Percentiles rank a stretch among this genome's conserved stretches.
Conservation (phyloP, 495 filamentous ascomycete genomes). For the Oleoguttula mirabilis region DNA sequence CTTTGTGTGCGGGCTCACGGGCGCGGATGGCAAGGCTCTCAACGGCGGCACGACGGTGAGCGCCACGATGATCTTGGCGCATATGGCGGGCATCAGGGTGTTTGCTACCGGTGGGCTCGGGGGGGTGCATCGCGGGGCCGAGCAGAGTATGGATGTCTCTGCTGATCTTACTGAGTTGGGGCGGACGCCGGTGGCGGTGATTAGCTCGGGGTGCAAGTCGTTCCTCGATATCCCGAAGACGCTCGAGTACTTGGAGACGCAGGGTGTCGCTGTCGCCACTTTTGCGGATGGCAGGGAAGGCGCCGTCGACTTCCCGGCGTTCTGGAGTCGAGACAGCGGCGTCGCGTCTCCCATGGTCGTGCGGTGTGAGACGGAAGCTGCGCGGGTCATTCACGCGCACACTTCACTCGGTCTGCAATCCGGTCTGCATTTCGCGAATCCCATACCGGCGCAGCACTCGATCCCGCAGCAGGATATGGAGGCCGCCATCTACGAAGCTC, state of each 20-base stretch:
- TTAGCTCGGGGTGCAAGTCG: conserved; percentile 86
- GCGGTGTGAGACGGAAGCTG: conserved; percentile 65
- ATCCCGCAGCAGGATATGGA: conserved; percentile 67
- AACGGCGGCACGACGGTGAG: conserved; percentile 89
- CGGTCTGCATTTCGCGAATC: conserved; percentile 79
- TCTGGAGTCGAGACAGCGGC: conserved; percentile 79
- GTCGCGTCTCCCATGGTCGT: conserved; percentile 63
- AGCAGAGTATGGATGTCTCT: conserved; percentile 81
- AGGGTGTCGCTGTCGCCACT: conserved; percentile 75
- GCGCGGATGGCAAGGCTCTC: conserved; percentile 46
- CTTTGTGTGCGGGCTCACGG: conserved; percentile 63
- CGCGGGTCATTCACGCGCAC: conserved; percentile 65
- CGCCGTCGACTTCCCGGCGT: conserved; percentile 70
- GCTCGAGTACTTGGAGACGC: conserved; percentile 87
- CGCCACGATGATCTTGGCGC: conserved; percentile 81
- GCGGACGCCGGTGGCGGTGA: conserved; percentile 77
- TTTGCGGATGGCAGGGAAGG: conserved; percentile 67
- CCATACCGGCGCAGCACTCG: conserved; percentile 58
- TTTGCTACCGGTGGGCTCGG: conserved; percentile 82
- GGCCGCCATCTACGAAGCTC: conserved; percentile 55
- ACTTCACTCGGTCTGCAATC: conserved; percentile 51
- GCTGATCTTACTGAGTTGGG: conserved; percentile 92
- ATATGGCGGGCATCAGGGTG: conserved; percentile 77
- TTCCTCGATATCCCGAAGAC: conserved; percentile 88
- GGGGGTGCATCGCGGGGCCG: conserved; percentile 84